Percentiles rank a stretch among this genome's conserved stretches.
Conservation (phyloP, 106 monocot species). For the Posidonia australis region DNA sequence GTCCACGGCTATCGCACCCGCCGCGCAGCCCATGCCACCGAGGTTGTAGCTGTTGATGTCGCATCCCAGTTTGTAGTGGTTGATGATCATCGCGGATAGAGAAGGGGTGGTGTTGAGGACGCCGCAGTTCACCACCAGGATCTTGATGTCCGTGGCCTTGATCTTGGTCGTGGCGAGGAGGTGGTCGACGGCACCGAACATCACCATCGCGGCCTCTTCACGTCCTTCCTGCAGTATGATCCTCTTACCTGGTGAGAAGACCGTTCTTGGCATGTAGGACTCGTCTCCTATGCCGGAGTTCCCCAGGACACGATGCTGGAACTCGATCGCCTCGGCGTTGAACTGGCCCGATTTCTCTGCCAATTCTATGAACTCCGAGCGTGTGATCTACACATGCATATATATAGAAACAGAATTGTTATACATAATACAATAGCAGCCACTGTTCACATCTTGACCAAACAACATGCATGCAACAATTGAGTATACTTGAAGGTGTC, state of each 20-base stretch:
- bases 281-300: conserved; percentile 23
- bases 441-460: not conserved
- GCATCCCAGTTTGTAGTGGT: conserved; percentile 15
- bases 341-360: conserved; percentile 17
- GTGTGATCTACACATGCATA: conserved; percentile 1
- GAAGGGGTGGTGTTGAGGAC: conserved; percentile 18
- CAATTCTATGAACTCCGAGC: conserved; percentile 10
- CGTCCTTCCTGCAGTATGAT: conserved; percentile 5
- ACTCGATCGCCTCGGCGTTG: conserved; percentile 8
- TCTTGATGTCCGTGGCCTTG: conserved; percentile 3
- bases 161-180: conserved; percentile 11
- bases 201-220: conserved; percentile 13
- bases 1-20: conserved; percentile 6
- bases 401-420: not conserved
- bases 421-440: not conserved
- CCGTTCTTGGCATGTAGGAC: conserved; percentile 15
- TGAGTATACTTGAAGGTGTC: not conserved
- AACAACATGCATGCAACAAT: not conserved
- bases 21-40: conserved; percentile 20
- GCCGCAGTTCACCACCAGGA: conserved; percentile 17
- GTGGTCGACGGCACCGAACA: conserved; percentile 15
- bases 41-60: conserved; percentile 17
- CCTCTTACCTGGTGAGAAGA: not conserved
- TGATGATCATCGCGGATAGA: conserved; percentile 18
- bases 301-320: conserved; percentile 2